phyloP scores from a whole-genome alignment of 2,329 filamentous ascomycete genomes.

The Aurifilum marmelostoma region DNA sequence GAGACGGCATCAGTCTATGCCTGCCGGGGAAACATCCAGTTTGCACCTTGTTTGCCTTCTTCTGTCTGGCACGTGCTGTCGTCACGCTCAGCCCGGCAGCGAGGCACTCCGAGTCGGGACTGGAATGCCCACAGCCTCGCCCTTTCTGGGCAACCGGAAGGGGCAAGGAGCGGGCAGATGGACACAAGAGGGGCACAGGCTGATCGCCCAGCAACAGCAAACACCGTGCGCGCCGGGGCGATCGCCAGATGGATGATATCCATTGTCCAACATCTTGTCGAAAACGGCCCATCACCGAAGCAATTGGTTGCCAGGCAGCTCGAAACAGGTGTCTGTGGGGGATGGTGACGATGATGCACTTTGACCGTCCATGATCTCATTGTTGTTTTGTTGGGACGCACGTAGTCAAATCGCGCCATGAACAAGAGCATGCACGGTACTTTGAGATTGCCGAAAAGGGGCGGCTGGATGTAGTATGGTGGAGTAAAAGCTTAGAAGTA shows the following conservation, averaged over 20 bases:
- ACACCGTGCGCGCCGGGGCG: not conserved
- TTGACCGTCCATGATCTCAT: not conserved
- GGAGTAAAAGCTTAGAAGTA: not conserved
- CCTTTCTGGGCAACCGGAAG: not conserved
- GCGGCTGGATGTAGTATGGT: not conserved
- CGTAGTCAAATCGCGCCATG: not conserved
- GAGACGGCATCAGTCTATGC: not conserved
- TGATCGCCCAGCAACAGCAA: not conserved
- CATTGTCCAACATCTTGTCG: too few relatives aligned
- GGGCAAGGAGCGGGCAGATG: not conserved
- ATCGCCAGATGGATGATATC: too few relatives aligned
- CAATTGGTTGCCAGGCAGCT: not conserved
- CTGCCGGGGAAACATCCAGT: not conserved
- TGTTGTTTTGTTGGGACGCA: not conserved
- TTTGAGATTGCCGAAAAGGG: not conserved
- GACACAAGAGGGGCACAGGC: not conserved
- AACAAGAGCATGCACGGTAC: not conserved
- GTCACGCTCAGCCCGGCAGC: not conserved
- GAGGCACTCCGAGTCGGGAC: not conserved
- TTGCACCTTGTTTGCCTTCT: not conserved
- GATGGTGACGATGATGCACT: not conserved
- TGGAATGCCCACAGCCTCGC: slow-evolving; percentile 2
- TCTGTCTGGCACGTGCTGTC: not conserved
- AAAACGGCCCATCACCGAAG: not conserved
- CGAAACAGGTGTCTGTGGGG: too few relatives aligned